These are phyloP conservation scores for Boletus semigastroideus DNA, from an alignment of 1,284 basidiomycete species.

Conservation along the genomic window DNA sequence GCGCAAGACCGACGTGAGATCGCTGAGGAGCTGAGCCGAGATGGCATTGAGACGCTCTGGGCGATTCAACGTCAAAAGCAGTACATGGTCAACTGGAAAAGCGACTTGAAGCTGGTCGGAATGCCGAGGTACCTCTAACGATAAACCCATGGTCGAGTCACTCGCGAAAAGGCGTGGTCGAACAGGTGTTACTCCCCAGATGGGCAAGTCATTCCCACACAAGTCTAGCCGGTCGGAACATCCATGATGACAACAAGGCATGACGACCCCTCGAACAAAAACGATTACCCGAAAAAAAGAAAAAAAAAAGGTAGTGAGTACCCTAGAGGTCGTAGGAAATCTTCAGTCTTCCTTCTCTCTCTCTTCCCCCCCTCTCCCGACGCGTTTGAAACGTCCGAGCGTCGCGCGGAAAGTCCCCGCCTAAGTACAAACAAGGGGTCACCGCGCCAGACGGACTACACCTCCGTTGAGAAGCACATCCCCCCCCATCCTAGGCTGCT, in stretches of 20 bases:
- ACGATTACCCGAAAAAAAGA: constrained; percentile 9
- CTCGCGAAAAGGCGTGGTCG: not conserved
- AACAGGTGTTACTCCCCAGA: not conserved
- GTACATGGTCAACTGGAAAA: constrained; percentile 64
- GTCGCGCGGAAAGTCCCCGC: constrained; percentile 13
- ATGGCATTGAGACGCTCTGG: constrained; percentile 75
- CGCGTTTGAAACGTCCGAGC: constrained; percentile 23
- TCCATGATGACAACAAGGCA: not conserved
- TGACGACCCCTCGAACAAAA: constrained; percentile 9
- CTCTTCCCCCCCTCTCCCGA: not conserved
- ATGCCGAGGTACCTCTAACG: constrained; percentile 39
- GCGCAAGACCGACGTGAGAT: constrained; percentile 58
- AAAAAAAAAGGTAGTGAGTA: not conserved
- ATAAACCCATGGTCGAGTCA: not conserved
- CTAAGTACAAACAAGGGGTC: not conserved
- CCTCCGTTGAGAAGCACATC: not conserved
- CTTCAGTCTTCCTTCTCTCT: too few relatives aligned
- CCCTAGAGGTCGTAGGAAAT: not conserved
- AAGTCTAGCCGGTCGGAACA: not conserved
- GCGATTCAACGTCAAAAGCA: constrained; percentile 75
- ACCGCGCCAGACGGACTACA: not conserved
- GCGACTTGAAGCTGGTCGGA: constrained; percentile 57
- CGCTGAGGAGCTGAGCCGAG: constrained; percentile 56
- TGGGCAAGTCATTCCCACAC: not conserved
- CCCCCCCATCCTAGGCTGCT: not conserved